Percentiles rank a stretch among this genome's conserved stretches.
phyloP scores from a whole-genome alignment of 345 rosid genomes.

The Moringa oleifera region DNA sequence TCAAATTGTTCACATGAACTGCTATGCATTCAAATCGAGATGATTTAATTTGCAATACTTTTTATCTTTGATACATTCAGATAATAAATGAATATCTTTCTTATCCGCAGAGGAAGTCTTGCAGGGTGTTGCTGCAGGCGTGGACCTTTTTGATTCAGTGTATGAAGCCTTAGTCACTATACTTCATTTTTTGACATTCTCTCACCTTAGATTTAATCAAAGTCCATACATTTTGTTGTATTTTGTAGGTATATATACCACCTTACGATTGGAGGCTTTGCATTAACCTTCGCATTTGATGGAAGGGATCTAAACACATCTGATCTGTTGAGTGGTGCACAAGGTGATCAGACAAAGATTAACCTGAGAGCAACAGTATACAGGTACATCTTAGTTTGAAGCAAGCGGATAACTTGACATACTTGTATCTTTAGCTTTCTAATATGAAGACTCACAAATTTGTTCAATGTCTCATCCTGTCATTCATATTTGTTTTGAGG shows the following conservation, averaged over 20 bases:
- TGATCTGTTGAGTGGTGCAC: conserved; percentile 18
- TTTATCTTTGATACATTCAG: neutral
- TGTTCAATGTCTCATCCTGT: too few relatives aligned
- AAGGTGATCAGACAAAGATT: conserved; percentile 45
- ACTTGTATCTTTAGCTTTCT: neutral
- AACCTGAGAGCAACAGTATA: conserved; percentile 56
- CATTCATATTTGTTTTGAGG: too few relatives aligned
- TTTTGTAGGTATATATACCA: conserved; percentile 59
- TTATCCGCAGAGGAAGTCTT: conserved; percentile 58
- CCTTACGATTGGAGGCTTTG: conserved; percentile 65
- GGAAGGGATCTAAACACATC: conserved; percentile 13
- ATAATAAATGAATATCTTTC: neutral
- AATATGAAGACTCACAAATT: neutral
- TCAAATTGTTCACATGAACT: neutral
- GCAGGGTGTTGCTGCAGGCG: conserved; percentile 73
- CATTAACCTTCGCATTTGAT: conserved; percentile 52
- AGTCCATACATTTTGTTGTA: neutral
- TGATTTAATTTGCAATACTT: neutral
- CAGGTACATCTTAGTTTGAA: conserved; percentile 30
- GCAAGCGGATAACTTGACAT: neutral
- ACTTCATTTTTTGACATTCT: neutral
- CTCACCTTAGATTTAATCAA: neutral
- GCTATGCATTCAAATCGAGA: too few relatives aligned
- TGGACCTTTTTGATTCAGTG: conserved; percentile 69
- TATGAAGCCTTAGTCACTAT: conserved; percentile 23